Base-by-base conservation (phyloP, 2,329 filamentous ascomycete genomes). In the Ceratocystis alfenasii region DNA sequence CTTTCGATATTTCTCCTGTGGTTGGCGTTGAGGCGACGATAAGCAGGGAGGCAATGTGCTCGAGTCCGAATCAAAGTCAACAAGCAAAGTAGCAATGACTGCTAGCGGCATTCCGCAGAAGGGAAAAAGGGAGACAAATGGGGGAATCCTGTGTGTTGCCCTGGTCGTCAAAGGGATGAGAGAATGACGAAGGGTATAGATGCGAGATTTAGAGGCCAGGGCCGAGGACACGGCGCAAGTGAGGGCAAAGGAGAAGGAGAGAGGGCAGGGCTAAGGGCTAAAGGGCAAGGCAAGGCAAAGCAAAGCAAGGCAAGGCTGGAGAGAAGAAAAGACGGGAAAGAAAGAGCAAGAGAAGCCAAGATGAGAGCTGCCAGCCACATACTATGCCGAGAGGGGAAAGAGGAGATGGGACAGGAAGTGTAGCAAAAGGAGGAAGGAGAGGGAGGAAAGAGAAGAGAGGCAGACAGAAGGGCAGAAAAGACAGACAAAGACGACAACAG, bases 341-440 rank as follows among this genome's bases (percentile, higher is more conserved):
- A 48, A 22, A 48, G 46, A 48, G 46, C 3, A 12, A 41, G 36
- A 41, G 10, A 41, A 41, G 36, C 36, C 36, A 2, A 53, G n/a
- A 53, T 20, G n/a, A 25, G 22, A 25, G 48, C 48, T 53, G 48
- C 22, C 22, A 25, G 48, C n/a, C 22, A n/a, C 22, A 25, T n/a
- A 25, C n/a, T 53, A 20, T 5, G 22, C n/a, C n/a, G 48, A n/a
- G 25, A 61, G 36, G 12, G 8, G 10, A 65, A 33, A 45, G 50
- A 25, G 44, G 15, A 36, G 20, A 28, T 33, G 64, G 61, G 17
- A 53, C 55, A 65, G 57, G 30, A 57, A 45, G n/a, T 12, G 59
- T 36, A 55, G 53, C 59, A 63, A 41, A 66, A 66, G 50, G 63
- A 59, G 65, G 65, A 53, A 33, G 48, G 62, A 62, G 62, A 44